phyloP scores from a whole-genome alignment of 139 green algal species.

The Edaphochlamys debaryana region DNA sequence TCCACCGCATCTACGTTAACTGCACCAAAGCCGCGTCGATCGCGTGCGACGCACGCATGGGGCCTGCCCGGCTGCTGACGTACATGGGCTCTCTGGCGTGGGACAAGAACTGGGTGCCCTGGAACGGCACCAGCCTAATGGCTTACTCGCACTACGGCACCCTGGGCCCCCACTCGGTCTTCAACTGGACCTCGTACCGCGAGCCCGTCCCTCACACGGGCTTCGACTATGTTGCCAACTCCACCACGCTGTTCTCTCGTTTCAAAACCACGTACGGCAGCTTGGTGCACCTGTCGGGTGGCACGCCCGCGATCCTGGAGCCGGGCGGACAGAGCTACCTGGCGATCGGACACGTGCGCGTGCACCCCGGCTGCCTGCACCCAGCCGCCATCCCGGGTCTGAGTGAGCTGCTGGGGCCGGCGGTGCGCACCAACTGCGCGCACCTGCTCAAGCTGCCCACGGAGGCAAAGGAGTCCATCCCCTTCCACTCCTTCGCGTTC shows the following conservation, averaged over 20 bases:
- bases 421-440: conserved; percentile 4
- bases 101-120: conserved; percentile 41
- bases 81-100: conserved; percentile 14
- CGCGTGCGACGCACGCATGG: not conserved
- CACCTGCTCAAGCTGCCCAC: conserved; percentile 21
- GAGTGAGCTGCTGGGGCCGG: not conserved
- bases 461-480: conserved; percentile 1
- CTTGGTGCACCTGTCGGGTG: conserved; percentile 11
- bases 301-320: conserved; percentile 24
- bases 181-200: conserved; percentile 22
- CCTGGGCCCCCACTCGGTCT: conserved; percentile 24
- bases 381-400: conserved; percentile 21
- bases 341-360: conserved; percentile 27
- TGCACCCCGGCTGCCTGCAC: conserved; percentile 31
- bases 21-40: not conserved
- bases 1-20: not conserved
- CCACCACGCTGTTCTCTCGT: not conserved
- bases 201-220: not conserved
- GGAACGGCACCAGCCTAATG: conserved; percentile 34
- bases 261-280: not conserved
- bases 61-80: conserved; percentile 6
- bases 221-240: not conserved
- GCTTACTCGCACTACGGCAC: conserved; percentile 14
- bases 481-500: conserved; percentile 25
- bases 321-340: not conserved